Base-by-base conservation (phyloP, 177 flowering plant species). In the Vitis hybrid region DNA sequence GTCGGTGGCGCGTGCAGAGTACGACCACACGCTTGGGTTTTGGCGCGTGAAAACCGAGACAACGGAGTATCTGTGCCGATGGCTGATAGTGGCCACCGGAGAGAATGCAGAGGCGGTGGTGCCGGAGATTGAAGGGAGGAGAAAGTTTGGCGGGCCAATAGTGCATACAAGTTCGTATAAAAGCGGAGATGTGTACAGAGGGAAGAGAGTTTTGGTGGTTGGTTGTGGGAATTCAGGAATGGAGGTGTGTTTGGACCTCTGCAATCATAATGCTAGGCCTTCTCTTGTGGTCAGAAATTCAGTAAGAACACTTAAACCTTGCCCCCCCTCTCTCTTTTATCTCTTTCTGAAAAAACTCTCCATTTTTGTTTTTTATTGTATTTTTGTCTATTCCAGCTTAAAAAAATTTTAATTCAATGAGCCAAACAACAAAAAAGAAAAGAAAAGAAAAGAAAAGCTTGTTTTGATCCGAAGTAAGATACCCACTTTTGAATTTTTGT, bases 151-250 rank as follows among this genome's bases (percentile, higher is more conserved):
- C 1, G 88, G 85, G 50, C 67, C 63, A 1, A 66, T 88, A 12
- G 70, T 73, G 72, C 94, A 90, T 65, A 85, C 92, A 1, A 83
- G 94, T 59, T 19, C 19, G 59, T 90, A 90, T 48, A 82, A 74
- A 71, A 85, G 85, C 51, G 94, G 94, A 0, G 79, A 71, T 7
- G 77, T 50, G 29, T 88, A 76, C 57, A 51, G 67, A 61, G 87
- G 87, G 66, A 82, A 84, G 70, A 85, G 55, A 50, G 92, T 90
- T 56, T 75, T 88, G 78, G 90, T 89, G 10, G 90, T 89, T 31
- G 93, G 93, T 1, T 85, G 91, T 81, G 93, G 93, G 50, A 89
- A 89, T 76, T 89, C 94, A 1, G 94, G 94, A 14, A 89, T 89
- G 94, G 94, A 89, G 68, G 89, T 89, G 10, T 89, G 92, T 66